Percentiles rank a stretch among this genome's conserved stretches.
phyloP scores from a whole-genome alignment of 176 grass and related monocot species.

The Echinochloa phyllopogon region DNA sequence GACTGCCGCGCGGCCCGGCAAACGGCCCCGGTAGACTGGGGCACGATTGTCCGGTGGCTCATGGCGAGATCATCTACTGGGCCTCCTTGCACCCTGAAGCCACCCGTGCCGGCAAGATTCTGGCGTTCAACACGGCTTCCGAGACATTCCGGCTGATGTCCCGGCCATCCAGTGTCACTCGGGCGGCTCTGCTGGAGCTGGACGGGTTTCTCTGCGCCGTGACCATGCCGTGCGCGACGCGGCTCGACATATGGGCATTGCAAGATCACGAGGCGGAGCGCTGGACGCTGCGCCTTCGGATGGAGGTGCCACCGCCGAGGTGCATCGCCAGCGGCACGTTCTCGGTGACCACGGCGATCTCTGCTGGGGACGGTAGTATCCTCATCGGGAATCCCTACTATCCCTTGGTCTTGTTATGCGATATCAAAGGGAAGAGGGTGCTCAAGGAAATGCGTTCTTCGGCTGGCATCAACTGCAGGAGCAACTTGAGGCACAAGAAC shows the following conservation, averaged over 20 bases:
- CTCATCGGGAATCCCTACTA: neutral
- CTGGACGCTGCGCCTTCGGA: neutral
- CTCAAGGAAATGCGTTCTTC: neutral
- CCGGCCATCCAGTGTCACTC: neutral
- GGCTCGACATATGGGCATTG: neutral
- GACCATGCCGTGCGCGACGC: neutral
- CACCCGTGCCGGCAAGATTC: neutral
- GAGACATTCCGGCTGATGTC: slow-evolving; percentile 1
- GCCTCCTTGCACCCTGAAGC: neutral
- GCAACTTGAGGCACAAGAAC: too few species aligned
- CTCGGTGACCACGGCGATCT: neutral
- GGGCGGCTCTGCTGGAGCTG: neutral
- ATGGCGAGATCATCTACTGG: neutral
- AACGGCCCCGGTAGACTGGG: too few species aligned
- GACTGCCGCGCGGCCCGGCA: neutral
- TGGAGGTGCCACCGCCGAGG: neutral
- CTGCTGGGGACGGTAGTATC: neutral
- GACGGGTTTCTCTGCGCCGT: neutral
- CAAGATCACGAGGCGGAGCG: neutral
- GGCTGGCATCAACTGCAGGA: too few species aligned
- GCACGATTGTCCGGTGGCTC: neutral
- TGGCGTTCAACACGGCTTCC: neutral
- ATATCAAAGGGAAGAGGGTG: neutral
- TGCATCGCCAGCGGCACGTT: neutral
- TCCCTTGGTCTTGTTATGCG: too few species aligned